Evolutionary conservation across 352 stramenopile species (phyloP).

Genomic region (Globisporangium cederbergense): DNA sequence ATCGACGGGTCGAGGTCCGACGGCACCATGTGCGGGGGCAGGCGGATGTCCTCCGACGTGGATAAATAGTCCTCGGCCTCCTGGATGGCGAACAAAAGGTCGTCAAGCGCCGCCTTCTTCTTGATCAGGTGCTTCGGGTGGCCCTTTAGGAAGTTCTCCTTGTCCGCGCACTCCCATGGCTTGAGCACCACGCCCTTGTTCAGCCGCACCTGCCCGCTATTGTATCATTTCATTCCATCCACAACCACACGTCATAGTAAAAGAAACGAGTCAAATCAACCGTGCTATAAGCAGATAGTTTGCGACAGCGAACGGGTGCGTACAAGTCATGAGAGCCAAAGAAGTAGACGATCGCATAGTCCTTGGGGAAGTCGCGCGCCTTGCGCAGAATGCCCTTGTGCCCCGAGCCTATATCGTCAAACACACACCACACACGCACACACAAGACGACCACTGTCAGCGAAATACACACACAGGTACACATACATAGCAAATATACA

Average conservation of each 20-base stretch:
- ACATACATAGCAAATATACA: too few species aligned
- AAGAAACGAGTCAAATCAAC: conserved; percentile 1
- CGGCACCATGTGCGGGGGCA: conserved; percentile 76
- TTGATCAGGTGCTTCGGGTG: conserved; percentile 67
- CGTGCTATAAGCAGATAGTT: neutral
- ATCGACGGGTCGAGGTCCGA: conserved; percentile 77
- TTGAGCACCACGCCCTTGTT: conserved; percentile 66
- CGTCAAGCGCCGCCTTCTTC: conserved; percentile 49
- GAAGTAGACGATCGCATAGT: conserved; percentile 83
- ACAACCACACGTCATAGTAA: conserved; percentile 11
- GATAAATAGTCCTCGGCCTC: conserved; percentile 77
- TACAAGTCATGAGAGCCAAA: conserved; percentile 85
- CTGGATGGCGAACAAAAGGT: conserved; percentile 47
- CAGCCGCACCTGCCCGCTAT: conserved; percentile 49
- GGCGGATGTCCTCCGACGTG: conserved; percentile 65
- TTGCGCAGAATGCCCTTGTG: conserved; percentile 73
- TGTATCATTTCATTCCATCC: neutral
- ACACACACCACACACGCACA: neutral
- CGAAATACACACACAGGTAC: neutral
- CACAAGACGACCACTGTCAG: neutral
- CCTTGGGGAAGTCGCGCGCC: conserved; percentile 59
- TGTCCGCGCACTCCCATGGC: conserved; percentile 71
- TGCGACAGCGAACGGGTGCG: conserved; percentile 11
- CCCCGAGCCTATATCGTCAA: conserved; percentile 32
- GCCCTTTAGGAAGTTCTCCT: conserved; percentile 66